Base-by-base conservation (phyloP, 2,329 filamentous ascomycete genomes). In the Colletotrichum tanaceti region DNA sequence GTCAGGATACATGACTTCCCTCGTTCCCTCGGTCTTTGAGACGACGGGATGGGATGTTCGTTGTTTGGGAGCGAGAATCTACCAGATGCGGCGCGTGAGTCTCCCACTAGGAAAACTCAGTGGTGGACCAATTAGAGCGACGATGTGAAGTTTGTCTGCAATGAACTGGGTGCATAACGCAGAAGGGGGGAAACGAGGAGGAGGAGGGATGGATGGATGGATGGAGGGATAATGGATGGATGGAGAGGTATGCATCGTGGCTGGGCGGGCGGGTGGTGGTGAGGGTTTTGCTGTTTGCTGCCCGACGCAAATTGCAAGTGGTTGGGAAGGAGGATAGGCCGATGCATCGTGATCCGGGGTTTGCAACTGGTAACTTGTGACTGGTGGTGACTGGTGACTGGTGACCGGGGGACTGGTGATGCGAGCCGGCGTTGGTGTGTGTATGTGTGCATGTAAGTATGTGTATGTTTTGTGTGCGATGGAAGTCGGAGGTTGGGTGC, bases 401-500 rank as follows among this genome's bases (percentile, higher is more conserved):
- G 28, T 28, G 28, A 28, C 28, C 28, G 28, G 28, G 28, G 28
- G 28, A 28, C 5, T 20, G 46, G 20, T 13, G 46, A 44, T 44
- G 16, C 11, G 60, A 28, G 54, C 28, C 46, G 44, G 32, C 35
- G 44, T 32, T 18, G 35, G 54, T 18, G 20, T 32, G 20, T 22
- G 35, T 32, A 9, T 35, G 52, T 18, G 24, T 44, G 39, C n/a
- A n/a, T n/a, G n/a, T n/a, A n/a, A n/a, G n/a, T n/a, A n/a, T 55
- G 54, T 16, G 20, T 32, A 18, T 22, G 35, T 35, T 5, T 16
- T 35, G 52, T 18, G 24, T 44, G 39, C 28, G 28, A 28, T 55
- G 55, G 43, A 65, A 50, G 65, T 39, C 52, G 61, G 65, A 68
- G 62, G 57, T 53, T 54, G 65, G 65, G 64, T 65, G 62, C 28